A percentile compares a stretch with the other conserved stretches of the same genome.
Evolutionary conservation across 352 stramenopile genomes (phyloP).

Genomic region (Phytophthora palmivora): DNA sequence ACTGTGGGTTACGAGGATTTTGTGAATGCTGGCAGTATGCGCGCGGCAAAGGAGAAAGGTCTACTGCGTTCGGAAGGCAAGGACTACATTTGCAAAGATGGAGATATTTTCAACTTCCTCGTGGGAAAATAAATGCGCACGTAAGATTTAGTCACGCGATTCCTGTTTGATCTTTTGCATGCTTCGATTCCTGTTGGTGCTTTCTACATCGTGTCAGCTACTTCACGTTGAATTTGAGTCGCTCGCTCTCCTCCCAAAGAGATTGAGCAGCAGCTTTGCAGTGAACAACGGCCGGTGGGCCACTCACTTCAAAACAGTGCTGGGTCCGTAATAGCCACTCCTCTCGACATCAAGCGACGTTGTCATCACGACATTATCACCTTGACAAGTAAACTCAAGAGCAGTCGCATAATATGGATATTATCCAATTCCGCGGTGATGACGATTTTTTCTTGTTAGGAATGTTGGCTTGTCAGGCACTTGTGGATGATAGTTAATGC

Average conservation of each 20-base stretch:
- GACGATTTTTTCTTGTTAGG: no score
- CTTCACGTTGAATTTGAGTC: slow-evolving; percentile 13
- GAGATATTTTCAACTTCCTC: slow-evolving; percentile 98
- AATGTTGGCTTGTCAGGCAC: no score
- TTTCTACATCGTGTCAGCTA: neutral
- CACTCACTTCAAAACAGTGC: neutral
- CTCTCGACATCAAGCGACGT: slow-evolving; percentile 8
- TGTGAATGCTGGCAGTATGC: slow-evolving; percentile 92
- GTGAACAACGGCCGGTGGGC: no score
- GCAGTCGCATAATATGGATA: no score
- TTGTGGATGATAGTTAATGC: no score
- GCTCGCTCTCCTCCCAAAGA: no score
- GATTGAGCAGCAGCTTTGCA: no score
- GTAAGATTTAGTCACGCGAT: slow-evolving; percentile 6
- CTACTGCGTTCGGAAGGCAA: slow-evolving; percentile 96
- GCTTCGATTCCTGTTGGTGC: neutral
- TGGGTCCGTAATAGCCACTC: slow-evolving; percentile 44
- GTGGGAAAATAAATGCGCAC: slow-evolving; percentile 58
- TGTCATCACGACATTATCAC: no score
- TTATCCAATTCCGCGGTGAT: no score
- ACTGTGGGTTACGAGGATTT: slow-evolving; percentile 98
- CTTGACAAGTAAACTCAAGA: no score
- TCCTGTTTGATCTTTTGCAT: slow-evolving; percentile 1
- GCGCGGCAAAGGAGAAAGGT: slow-evolving; percentile 94
- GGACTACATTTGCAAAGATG: slow-evolving; percentile 98